A percentile compares a stretch with the other conserved stretches of the same genome.
Evolutionary conservation across 2,329 filamentous ascomycete genomes (phyloP).

Genomic region (Aspergillus sp.): DNA sequence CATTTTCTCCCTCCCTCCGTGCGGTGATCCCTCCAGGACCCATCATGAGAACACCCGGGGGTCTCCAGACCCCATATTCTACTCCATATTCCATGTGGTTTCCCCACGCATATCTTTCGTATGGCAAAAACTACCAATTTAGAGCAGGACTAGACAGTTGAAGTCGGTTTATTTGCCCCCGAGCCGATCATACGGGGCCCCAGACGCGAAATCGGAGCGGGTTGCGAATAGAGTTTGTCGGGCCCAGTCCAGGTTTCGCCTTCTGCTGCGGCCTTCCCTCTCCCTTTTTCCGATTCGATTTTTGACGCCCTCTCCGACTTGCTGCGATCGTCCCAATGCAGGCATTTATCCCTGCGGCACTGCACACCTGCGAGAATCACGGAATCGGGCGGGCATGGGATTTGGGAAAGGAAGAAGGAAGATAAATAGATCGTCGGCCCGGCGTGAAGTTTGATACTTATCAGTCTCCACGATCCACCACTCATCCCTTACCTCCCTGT

Average conservation of each 20-base stretch:
- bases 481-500: background rate
- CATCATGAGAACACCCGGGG: background rate
- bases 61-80: no score
- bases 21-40: background rate
- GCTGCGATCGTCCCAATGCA: background rate
- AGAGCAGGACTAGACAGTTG: background rate
- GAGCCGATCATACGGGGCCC: no score
- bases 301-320: background rate
- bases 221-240: background rate
- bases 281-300: background rate
- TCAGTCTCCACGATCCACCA: background rate
- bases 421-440: constrained; percentile 5
- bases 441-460: background rate
- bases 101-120: background rate
- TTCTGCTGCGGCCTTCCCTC: background rate
- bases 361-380: background rate
- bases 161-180: no score
- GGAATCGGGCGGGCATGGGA: background rate
- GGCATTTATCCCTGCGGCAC: background rate
- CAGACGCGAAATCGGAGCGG: background rate
- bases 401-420: background rate
- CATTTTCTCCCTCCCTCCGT: background rate
- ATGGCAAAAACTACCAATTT: background rate
- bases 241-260: background rate
- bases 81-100: no score